Evolutionary conservation across 805 yeast species (phyloP).

Genomic region (Vanderwaltozyma polyspora): DNA sequence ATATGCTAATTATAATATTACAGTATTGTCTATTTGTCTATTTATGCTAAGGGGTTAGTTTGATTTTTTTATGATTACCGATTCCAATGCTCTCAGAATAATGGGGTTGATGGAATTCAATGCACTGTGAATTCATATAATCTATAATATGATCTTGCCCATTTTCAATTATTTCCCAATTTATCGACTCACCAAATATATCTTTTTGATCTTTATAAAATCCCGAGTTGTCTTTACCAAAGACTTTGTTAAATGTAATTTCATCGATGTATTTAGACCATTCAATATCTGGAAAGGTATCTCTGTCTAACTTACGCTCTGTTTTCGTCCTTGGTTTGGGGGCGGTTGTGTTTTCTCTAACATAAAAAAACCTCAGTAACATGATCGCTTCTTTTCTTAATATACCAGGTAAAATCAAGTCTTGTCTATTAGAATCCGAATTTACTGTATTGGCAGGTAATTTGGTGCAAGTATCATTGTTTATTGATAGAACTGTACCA

Average conservation of each 20-base stretch:
- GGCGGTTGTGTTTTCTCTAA: conserved; percentile 74
- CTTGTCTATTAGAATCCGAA: conserved; percentile 3
- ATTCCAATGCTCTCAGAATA: too few relatives aligned
- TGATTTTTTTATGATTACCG: too few relatives aligned
- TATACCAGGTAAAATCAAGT: conserved; percentile 60
- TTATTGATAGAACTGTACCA: conserved; percentile 67
- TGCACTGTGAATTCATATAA: too few relatives aligned
- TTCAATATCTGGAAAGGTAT: conserved; percentile 48
- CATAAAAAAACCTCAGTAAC: conserved; percentile 70
- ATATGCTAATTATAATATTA: too few relatives aligned
- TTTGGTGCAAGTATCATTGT: conserved; percentile 31
- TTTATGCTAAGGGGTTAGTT: too few relatives aligned
- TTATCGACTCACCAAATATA: conserved; percentile 8
- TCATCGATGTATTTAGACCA: conserved; percentile 43
- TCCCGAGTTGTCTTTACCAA: conserved; percentile 9
- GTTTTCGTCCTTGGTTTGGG: conserved; percentile 72
- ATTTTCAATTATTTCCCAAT: conserved; percentile 23
- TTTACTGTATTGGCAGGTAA: conserved; percentile 6
- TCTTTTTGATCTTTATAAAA: conserved; percentile 12
- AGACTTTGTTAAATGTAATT: conserved; percentile 34
- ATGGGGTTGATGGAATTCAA: too few relatives aligned
- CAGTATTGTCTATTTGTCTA: too few relatives aligned
- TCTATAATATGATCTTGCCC: too few relatives aligned
- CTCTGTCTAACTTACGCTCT: conserved; percentile 46
- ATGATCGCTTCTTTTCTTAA: conserved; percentile 72